A percentile compares a stretch with the other conserved stretches of the same genome.
Evolutionary conservation across 2,329 filamentous ascomycete species (phyloP).

Genomic region (Penicillium sp.): DNA sequence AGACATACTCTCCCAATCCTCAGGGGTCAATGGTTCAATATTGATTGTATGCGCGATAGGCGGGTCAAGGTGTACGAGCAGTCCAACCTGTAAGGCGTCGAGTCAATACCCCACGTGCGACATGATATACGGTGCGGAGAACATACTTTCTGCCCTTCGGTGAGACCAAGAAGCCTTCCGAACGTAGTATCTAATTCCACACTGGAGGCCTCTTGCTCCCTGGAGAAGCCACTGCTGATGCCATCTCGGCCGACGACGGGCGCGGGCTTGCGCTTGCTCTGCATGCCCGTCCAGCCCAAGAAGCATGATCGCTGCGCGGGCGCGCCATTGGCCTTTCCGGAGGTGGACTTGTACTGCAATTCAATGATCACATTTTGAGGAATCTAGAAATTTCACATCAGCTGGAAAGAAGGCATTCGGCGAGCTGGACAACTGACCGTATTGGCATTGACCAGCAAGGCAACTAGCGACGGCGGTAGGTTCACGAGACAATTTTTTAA

Average conservation of each 20-base stretch:
- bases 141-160: slow-evolving; percentile 73
- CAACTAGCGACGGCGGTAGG: slow-evolving; percentile 78
- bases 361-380: slow-evolving; percentile 97
- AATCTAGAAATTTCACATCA: slow-evolving; percentile 54
- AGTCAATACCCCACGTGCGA: slow-evolving; percentile 37
- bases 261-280: slow-evolving; percentile 78
- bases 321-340: slow-evolving; percentile 51
- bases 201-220: slow-evolving; percentile 72
- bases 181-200: slow-evolving; percentile 88
- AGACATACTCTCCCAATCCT: slow-evolving; percentile 83
- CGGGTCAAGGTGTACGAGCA: slow-evolving; percentile 80
- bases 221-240: slow-evolving; percentile 58
- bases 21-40: slow-evolving; percentile 90
- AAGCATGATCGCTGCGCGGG: slow-evolving; percentile 69
- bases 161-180: slow-evolving; percentile 71
- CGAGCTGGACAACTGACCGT: slow-evolving; percentile 60
- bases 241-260: slow-evolving; percentile 74
- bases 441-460: slow-evolving; percentile 82
- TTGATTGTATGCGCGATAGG: slow-evolving; percentile 90
- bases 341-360: slow-evolving; percentile 68
- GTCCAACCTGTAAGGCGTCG: slow-evolving; percentile 50
- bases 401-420: slow-evolving; percentile 11
- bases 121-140: neutral
- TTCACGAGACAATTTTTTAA: slow-evolving; percentile 96
- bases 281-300: slow-evolving; percentile 96